These are phyloP conservation scores for Fusarium cyanostomum DNA, from an alignment of 2,329 filamentous ascomycete genomes.

Conservation along the genomic window DNA sequence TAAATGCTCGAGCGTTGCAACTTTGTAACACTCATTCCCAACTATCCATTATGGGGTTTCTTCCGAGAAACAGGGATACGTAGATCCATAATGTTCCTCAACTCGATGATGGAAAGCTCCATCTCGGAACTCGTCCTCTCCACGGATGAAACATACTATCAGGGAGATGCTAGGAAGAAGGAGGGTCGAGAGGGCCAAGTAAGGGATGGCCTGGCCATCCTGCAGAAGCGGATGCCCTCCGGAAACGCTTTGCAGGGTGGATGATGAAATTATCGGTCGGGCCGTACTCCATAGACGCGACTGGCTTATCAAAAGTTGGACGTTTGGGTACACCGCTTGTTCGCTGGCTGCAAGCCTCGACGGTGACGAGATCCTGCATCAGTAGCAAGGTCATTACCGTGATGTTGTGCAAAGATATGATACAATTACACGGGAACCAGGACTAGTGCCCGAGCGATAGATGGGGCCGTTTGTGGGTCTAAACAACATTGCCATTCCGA, in stretches of 20 bases:
- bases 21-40: background rate
- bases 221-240: slow-evolving; percentile 12
- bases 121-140: slow-evolving; percentile 15
- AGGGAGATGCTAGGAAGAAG: slow-evolving; percentile 5
- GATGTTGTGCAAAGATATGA: slow-evolving; percentile 2
- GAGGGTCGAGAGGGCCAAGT: background rate
- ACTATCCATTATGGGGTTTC: slow-evolving; percentile 10
- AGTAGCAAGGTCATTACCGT: background rate
- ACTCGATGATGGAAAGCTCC: slow-evolving; percentile 10
- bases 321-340: slow-evolving; percentile 16
- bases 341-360: slow-evolving; percentile 17
- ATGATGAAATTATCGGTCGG: slow-evolving; percentile 18
- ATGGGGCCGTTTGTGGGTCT: slow-evolving; percentile 3
- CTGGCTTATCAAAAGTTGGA: slow-evolving; percentile 7
- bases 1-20: slow-evolving; percentile 12
- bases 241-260: slow-evolving; percentile 1
- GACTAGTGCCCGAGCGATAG: slow-evolving; percentile 15
- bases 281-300: slow-evolving; percentile 20
- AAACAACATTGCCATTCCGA: background rate
- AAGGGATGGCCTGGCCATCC: slow-evolving; percentile 14
- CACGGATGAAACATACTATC: slow-evolving; percentile 34
- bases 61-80: slow-evolving; percentile 10
- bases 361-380: slow-evolving; percentile 15
- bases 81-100: slow-evolving; percentile 9
- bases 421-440: slow-evolving; percentile 6